Evolutionary conservation across 2,329 filamentous ascomycete genomes (phyloP), one percentile per base, ranked within the genome.

Genomic region (Byssoonygena ceratinophila): DNA sequence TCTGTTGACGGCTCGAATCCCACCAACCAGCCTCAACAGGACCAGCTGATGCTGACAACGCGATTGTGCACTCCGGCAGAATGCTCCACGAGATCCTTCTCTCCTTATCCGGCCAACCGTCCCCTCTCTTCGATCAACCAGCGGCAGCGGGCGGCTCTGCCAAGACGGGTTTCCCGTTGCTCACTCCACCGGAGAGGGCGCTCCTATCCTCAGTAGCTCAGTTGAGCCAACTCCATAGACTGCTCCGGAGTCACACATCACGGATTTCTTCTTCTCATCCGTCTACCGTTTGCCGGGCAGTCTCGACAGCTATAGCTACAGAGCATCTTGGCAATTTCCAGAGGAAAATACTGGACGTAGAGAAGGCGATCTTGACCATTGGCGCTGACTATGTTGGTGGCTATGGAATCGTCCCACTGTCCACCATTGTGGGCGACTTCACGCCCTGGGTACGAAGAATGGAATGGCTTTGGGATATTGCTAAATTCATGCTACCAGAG

Each of bases 61-160:
- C 32, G 53, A 23, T 20, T 37, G 22, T 49, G 12, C 48, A 25
- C 32, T 39, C 45, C 48, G 22, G 54, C 66, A 71, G 63, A 60
- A 98, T 98, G 92, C 86, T 98, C 69, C 92, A 97, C 80, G 92
- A 98, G 77, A 88, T 98, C 74, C 82, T 97, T 70, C 84, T 98
- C 70, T 91, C 90, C 68, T 83, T 97, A 70, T 94, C 90, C 63
- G 91, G 92, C 60, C 87, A 97, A 72, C 85, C 87, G 58, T 96
- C 91, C 59, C 85, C 89, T 60, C 80, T 97, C 65, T 85, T 96
- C 73, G 78, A 79, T 67, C 58, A 70, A 61, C 64, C 70, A 61
- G 68, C 74, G 61, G 62, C 74, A 72, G 58, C 66, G 72, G 62
- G 70, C 62, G 67, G 73, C 61, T 66, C 77, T 64, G 68, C 84